These are phyloP conservation scores for Rhodosporidiobolus sp. DNA, from an alignment of 768 basidiomycete species.

Conservation along the genomic window DNA sequence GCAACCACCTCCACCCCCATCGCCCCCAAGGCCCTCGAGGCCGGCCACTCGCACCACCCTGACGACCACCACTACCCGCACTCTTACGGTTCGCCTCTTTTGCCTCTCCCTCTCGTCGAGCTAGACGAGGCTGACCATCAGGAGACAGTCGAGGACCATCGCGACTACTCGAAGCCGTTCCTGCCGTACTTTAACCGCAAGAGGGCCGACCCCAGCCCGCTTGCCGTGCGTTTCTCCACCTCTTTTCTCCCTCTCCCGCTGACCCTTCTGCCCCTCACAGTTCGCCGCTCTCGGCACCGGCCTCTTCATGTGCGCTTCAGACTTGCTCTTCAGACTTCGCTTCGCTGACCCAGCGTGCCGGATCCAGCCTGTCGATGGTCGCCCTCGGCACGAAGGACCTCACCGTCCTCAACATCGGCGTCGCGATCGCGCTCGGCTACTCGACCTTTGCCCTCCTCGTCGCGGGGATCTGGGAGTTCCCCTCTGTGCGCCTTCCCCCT, in stretches of 20 bases:
- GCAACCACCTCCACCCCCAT: no score
- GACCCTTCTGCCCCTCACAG: no score
- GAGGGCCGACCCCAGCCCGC: no score
- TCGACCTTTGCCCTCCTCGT: neutral
- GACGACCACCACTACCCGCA: neutral
- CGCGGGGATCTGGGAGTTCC: neutral
- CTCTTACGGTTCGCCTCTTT: neutral
- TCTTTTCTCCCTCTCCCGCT: no score
- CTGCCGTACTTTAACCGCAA: no score
- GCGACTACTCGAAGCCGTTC: neutral
- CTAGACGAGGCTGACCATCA: neutral
- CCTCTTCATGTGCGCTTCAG: no score
- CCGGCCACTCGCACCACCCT: no score
- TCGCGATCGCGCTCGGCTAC: neutral
- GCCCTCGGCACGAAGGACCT: conserved; percentile 6
- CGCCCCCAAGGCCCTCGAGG: no score
- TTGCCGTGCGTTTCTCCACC: no score
- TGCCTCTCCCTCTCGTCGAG: neutral
- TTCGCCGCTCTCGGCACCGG: neutral
- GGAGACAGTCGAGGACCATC: neutral
- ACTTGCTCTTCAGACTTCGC: no score
- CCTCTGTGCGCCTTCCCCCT: neutral
- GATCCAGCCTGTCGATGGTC: neutral
- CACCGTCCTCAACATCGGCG: neutral
- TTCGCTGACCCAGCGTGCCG: no score